Percentiles rank a stretch among this genome's conserved stretches.
phyloP scores from a whole-genome alignment of 495 filamentous ascomycete species.

The Penicillium dipodomyicola region DNA sequence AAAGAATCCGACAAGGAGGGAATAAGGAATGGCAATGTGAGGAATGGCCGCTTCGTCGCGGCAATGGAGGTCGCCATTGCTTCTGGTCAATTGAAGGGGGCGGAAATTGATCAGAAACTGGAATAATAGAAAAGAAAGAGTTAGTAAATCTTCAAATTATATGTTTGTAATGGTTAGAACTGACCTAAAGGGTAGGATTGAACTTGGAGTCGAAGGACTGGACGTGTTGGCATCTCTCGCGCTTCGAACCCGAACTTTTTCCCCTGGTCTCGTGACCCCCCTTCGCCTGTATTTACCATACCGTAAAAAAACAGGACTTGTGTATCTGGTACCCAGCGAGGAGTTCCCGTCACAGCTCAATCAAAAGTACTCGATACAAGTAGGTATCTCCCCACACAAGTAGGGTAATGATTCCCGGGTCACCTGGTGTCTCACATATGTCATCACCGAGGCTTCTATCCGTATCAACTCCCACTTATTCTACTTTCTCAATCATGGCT shows the following conservation, averaged over 20 bases:
- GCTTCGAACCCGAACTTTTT: slow-evolving; percentile 26
- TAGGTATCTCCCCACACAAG: background rate
- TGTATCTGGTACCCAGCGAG: background rate
- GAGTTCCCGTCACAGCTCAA: background rate
- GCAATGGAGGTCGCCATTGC: slow-evolving; percentile 35
- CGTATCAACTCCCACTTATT: background rate
- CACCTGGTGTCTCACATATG: slow-evolving; percentile 22
- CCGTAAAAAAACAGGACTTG: background rate
- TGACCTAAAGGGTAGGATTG: slow-evolving; percentile 7
- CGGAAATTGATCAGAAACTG: slow-evolving; percentile 3
- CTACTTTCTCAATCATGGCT: background rate
- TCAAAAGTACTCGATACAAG: background rate
- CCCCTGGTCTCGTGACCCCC: slow-evolving; percentile 28
- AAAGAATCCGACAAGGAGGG: slow-evolving; percentile 38
- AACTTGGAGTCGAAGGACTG: slow-evolving; percentile 8
- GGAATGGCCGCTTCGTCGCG: slow-evolving; percentile 39
- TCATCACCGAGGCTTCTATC: slow-evolving; percentile 20
- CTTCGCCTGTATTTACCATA: slow-evolving; percentile 1
- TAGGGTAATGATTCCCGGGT: slow-evolving; percentile 2
- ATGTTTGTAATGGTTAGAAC: background rate
- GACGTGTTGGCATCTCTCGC: slow-evolving; percentile 15
- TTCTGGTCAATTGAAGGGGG: slow-evolving; percentile 12
- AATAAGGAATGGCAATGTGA: slow-evolving; percentile 44
- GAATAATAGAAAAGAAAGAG: background rate
- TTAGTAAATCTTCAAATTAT: background rate